These are phyloP conservation scores for Polytrichum formosum DNA, from an alignment of 225 moss, liverwort and hornwort species.

Conservation along the genomic window DNA sequence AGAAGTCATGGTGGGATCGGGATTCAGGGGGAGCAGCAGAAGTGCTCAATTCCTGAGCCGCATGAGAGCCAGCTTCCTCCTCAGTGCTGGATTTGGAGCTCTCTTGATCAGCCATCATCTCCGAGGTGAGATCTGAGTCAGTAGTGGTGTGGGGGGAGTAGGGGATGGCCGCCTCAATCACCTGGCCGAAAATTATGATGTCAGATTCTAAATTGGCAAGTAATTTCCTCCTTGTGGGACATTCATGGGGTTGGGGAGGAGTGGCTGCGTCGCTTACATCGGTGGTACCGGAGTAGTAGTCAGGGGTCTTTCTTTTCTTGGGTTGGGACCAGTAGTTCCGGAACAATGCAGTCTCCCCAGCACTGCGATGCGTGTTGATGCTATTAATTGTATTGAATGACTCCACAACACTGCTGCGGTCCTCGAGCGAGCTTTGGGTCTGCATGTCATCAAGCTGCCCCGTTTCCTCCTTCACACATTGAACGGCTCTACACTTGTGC, in stretches of 20 bases:
- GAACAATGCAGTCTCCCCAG: slow-evolving; percentile 4
- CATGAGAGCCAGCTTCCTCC: slow-evolving; percentile 1
- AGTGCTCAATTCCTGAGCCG: not conserved
- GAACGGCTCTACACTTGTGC: not conserved
- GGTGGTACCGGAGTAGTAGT: not conserved
- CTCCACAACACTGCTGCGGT: slow-evolving; percentile 11
- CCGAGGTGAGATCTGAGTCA: slow-evolving; percentile 9
- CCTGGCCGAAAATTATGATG: not conserved
- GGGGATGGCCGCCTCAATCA: not conserved
- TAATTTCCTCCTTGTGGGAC: slow-evolving; percentile 11
- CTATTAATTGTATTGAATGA: slow-evolving; percentile 1
- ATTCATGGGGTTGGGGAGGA: slow-evolving; percentile 3
- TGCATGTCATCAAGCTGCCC: slow-evolving; percentile 21
- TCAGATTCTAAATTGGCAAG: slow-evolving; percentile 3
- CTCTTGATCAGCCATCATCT: slow-evolving; percentile 13
- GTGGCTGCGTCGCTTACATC: not conserved
- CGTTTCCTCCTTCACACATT: slow-evolving; percentile 7
- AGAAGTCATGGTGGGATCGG: not conserved
- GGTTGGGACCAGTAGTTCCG: slow-evolving; percentile 13
- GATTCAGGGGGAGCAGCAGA: not conserved
- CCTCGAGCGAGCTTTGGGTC: slow-evolving; percentile 13
- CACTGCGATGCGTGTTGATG: slow-evolving; percentile 3
- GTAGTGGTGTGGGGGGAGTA: not conserved
- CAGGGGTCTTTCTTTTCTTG: slow-evolving; percentile 8
- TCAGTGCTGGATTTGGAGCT: slow-evolving; percentile 16